Evolutionary conservation across 2,329 filamentous ascomycete genomes (phyloP), one percentile per base, ranked within the genome.

Genomic region (Fusarium metavorans): DNA sequence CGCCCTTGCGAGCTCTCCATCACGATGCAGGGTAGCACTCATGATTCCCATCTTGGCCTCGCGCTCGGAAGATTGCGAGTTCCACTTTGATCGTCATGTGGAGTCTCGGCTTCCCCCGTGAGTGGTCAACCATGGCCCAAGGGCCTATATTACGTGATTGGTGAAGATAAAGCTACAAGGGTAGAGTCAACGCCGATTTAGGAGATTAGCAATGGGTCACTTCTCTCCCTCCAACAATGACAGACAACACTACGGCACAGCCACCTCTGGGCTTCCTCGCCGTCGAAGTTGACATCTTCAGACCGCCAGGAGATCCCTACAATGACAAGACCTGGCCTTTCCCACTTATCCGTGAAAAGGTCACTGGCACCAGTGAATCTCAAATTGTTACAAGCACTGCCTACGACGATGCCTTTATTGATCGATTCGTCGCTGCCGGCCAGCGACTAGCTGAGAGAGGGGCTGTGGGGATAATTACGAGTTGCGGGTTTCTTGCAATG

Each of bases 401-500:
- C 2, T 84, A 84, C 62, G 74, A 80, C 27, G 77, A 78, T 58
- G 80, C 71, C 1, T 83, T 84, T 32, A 77, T 83, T 34, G 77
- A 81, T 27, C 72, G 77, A 1, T 84, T 84, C 56, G 82, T 84
- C 7, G 74, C 76, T 27, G 80, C 83, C 1, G 81, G 82, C 4
- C 60, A 77, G 57, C 80, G 71, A 39, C 77, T 84, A 2, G 79
- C 79, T 6, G 74, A 81, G 13, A 74, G 77, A 52, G 83, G 83
- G 1, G 78, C 78, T 23, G 78, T 84, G 4, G 82, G 82, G 27
- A 80, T 84, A 56, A 80, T 84, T 37, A 84, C 83, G 2, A 84
- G 82, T 73, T 84, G 83, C 60, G 83, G 83, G 2, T 84, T 84
- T 62, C 74, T 84, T 7, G 82, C 82, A 20, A 79, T 83, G 76